These are phyloP conservation scores for Entomortierella chlamydospora DNA, from an alignment of 192 early-diverging fungal genomes.

Conservation along the genomic window DNA sequence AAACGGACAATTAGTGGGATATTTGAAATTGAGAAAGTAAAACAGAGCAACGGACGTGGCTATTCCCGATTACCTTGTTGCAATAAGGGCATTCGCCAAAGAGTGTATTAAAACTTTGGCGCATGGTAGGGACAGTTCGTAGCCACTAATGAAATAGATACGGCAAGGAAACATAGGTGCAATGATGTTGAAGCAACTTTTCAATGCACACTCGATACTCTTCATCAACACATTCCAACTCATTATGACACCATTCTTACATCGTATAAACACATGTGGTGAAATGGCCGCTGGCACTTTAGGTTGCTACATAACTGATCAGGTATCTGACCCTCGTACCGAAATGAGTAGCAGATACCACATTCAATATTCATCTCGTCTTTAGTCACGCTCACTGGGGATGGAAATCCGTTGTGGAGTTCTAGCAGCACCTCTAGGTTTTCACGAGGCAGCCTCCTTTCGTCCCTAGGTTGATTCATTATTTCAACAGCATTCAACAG, in stretches of 20 bases:
- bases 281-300: conserved; percentile 47
- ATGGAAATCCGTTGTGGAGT: conserved; percentile 33
- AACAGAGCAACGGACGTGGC: background rate
- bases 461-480: conserved; percentile 13
- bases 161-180: background rate
- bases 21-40: background rate
- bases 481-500: background rate
- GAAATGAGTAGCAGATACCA: conserved; percentile 49
- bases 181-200: background rate
- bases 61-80: conserved; percentile 38
- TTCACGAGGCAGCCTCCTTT: conserved; percentile 19
- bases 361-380: conserved; percentile 51
- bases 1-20: background rate
- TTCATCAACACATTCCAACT: background rate
- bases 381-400: conserved; percentile 23
- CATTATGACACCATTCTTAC: conserved; percentile 1
- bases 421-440: conserved; percentile 38
- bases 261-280: conserved; percentile 38
- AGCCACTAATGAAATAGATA: conserved; percentile 26
- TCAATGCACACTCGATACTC: too few species aligned
- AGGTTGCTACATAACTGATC: conserved; percentile 41
- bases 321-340: conserved; percentile 43
- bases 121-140: conserved; percentile 31
- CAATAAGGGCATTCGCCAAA: conserved; percentile 51
- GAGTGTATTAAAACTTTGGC: conserved; percentile 50